Evolutionary conservation across 371 early-diverging fungal species (phyloP).

Genomic region (Blakeslea trispora): DNA sequence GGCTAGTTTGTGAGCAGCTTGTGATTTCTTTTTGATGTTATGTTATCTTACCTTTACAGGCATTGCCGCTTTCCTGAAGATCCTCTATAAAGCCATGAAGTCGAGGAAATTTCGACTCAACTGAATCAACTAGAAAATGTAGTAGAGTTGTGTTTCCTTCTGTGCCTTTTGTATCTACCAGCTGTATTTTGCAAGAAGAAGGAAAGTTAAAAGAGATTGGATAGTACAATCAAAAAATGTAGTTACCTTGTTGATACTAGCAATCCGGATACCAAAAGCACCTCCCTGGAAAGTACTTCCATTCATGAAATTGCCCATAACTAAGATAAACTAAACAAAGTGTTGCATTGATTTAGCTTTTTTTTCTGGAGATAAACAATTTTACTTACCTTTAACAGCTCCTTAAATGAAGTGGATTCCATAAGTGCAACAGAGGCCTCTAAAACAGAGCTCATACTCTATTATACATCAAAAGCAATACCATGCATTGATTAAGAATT

Average conservation of each 20-base stretch:
- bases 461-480: conserved; percentile 6
- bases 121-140: conserved; percentile 76
- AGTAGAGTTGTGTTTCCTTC: conserved; percentile 71
- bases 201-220: no score
- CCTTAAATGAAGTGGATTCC: conserved; percentile 54
- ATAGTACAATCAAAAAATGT: no score
- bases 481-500: no score
- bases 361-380: not conserved
- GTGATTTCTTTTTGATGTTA: conserved; percentile 25
- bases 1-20: not conserved
- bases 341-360: no score
- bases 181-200: conserved; percentile 23
- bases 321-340: conserved; percentile 68
- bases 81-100: conserved; percentile 70
- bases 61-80: conserved; percentile 69
- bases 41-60: conserved; percentile 66
- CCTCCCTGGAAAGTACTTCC: conserved; percentile 85
- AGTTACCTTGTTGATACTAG: conserved; percentile 80
- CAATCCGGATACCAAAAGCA: conserved; percentile 88
- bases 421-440: conserved; percentile 59
- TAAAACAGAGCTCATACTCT: conserved; percentile 53
- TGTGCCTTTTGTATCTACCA: conserved; percentile 85
- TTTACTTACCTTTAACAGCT: conserved; percentile 52
- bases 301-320: conserved; percentile 93
- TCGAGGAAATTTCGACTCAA: conserved; percentile 70